Evolutionary conservation across 2,329 filamentous ascomycete genomes (phyloP).

Genomic region (Aspergillus fijiensis): DNA sequence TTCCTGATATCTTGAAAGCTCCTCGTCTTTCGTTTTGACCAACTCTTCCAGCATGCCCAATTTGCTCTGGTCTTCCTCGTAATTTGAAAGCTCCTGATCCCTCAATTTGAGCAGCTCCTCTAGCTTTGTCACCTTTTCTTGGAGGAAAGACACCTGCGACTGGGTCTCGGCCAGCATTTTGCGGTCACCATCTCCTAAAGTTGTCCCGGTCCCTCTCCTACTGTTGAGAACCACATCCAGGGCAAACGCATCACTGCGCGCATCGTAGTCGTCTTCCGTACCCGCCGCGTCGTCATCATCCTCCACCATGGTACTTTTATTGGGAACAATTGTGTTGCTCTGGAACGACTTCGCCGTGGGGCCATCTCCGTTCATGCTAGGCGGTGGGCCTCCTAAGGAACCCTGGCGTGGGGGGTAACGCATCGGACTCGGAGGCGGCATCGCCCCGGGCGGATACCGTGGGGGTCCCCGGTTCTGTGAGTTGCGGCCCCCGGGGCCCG

Average conservation of each 20-base stretch:
- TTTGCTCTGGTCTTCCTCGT: conserved; percentile 56
- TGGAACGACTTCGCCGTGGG: conserved; percentile 88
- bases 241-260: conserved; percentile 64
- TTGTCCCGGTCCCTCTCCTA: conserved; percentile 50
- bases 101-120: conserved; percentile 69
- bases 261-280: conserved; percentile 56
- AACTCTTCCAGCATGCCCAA: conserved; percentile 68
- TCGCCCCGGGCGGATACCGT: conserved; percentile 39
- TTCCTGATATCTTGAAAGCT: conserved; percentile 61
- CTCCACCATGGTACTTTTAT: conserved; percentile 96
- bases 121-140: conserved; percentile 70
- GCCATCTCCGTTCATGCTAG: conserved; percentile 63
- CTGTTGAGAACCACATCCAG: conserved; percentile 52
- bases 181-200: conserved; percentile 60
- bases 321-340: conserved; percentile 93
- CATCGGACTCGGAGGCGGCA: conserved; percentile 36
- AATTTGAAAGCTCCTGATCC: conserved; percentile 65
- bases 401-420: conserved; percentile 42
- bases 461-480: conserved; percentile 46
- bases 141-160: conserved; percentile 70
- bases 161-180: conserved; percentile 78
- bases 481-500: conserved; percentile 41
- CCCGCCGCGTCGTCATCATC: conserved; percentile 75
- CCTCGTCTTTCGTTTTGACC: conserved; percentile 69
- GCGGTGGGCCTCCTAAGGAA: conserved; percentile 43